Percentiles rank a stretch among this genome's conserved stretches.
phyloP scores from a whole-genome alignment of 2,329 filamentous ascomycete genomes.

The Verticillium dahliae region DNA sequence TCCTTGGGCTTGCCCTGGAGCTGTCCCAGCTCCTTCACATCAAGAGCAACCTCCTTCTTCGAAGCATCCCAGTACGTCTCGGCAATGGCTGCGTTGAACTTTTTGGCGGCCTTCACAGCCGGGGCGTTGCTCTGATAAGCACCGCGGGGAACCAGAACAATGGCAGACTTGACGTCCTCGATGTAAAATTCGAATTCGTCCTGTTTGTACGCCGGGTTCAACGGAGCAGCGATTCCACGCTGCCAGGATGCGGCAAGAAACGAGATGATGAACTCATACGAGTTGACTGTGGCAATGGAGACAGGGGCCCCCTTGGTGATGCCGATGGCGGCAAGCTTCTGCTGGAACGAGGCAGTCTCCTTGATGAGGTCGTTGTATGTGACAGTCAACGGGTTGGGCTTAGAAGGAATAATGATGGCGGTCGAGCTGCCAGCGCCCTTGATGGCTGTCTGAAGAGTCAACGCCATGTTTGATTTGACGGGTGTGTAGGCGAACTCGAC shows the following conservation, averaged over 20 bases:
- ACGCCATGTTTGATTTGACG: constrained; percentile 20
- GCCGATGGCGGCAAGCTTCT: constrained; percentile 69
- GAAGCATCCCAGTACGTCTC: constrained; percentile 74
- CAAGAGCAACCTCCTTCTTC: constrained; percentile 61
- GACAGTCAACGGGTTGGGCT: constrained; percentile 54
- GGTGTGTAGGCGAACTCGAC: not conserved
- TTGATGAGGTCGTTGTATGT: constrained; percentile 61
- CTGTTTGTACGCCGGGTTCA: constrained; percentile 85
- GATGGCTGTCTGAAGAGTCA: constrained; percentile 45
- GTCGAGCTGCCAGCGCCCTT: constrained; percentile 35
- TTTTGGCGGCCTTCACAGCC: constrained; percentile 69
- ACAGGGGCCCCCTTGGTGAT: constrained; percentile 64
- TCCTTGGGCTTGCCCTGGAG: constrained; percentile 39
- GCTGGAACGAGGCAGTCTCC: constrained; percentile 67
- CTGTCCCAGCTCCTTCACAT: constrained; percentile 71
- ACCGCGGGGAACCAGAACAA: constrained; percentile 70
- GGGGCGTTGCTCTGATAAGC: constrained; percentile 60
- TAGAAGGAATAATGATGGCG: constrained; percentile 69
- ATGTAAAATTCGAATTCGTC: constrained; percentile 91
- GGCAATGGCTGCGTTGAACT: constrained; percentile 77
- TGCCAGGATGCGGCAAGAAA: constrained; percentile 86
- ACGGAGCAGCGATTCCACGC: constrained; percentile 74
- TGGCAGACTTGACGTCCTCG: constrained; percentile 72
- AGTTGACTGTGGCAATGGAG: constrained; percentile 78
- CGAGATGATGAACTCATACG: constrained; percentile 80